Evolutionary conservation across 208 protist genomes (phyloP).

Genomic region (Porcisia deanei): DNA sequence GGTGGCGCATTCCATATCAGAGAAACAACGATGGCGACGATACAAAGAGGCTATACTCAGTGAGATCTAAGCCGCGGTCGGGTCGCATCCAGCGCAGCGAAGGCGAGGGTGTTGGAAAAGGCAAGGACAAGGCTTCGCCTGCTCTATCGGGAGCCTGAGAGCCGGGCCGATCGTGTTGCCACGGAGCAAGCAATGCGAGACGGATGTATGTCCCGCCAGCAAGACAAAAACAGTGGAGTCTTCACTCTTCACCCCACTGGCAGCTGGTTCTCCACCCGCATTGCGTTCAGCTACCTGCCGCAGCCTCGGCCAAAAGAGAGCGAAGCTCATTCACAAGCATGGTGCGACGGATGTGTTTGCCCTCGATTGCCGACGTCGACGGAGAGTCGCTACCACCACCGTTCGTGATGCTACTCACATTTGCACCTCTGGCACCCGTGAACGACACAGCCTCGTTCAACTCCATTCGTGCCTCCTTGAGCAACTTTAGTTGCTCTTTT

Average conservation of each 20-base stretch:
- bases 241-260: too few relatives aligned
- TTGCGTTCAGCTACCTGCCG: conserved; percentile 14
- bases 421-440: background rate
- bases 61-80: background rate
- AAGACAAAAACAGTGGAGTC: background rate
- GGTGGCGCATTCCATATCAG: background rate
- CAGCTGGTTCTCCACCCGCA: background rate
- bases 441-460: conserved; percentile 24
- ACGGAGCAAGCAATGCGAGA: background rate
- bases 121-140: background rate
- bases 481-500: conserved; percentile 75
- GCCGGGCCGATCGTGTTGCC: too few relatives aligned
- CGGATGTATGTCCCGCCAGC: background rate
- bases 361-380: background rate
- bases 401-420: background rate
- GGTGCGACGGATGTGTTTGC: conserved; percentile 54
- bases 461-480: conserved; percentile 59
- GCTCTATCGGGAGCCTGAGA: background rate
- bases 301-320: conserved; percentile 53
- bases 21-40: background rate
- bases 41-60: background rate
- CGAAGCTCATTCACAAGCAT: conserved; percentile 85
- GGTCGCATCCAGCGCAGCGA: background rate
- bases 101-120: background rate
- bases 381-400: conserved; percentile 3